Evolutionary conservation across 2,329 filamentous ascomycete species (phyloP), one percentile per base, ranked within the genome.

Genomic region (Rutstroemia sp.): DNA sequence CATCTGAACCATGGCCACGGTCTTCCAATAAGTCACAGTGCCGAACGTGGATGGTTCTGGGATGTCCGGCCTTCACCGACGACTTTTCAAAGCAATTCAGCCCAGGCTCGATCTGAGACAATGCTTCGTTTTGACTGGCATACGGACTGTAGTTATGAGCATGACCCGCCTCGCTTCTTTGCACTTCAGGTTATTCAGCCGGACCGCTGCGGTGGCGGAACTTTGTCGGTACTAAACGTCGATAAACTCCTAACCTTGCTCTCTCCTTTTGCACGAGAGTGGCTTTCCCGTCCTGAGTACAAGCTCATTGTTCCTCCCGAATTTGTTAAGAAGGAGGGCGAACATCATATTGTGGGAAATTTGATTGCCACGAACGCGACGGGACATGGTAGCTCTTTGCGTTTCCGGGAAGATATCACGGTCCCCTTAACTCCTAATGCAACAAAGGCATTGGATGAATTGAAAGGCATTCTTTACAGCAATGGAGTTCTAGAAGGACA

Each of bases 61-160:
- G 67, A 68, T 42, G 64, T 68, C 17, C 60, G 61, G 42, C 64
- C 67, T 8, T 60, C 62, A 21, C n/a, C 21, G 12, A 16, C 46
- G 46, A 60, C 21, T 64, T 63, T 23, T 56, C 64, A 47, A 65
- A 64, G 3, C 62, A 66, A 57, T 68, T n/a, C 12, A 23, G 30
- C 38, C 30, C 48, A 23, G 38, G 48, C 48, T 38, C 27, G 48
- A 21, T 49, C 48, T 14, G 48, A 49, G 30, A 49, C 64, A 0
- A 65, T 61, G 50, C 39, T 65, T n/a, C 59, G 62, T 9, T 69
- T 69, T 49, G 66, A 65, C n/a, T 69, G 67, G 67, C 66, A 69
- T 52, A 68, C 67, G 4, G 67, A 68, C 52, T 68, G 65, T 44
- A 65, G 61, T 2, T 69, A 67, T 39, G 65, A 64, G 27, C 40